Base-by-base conservation (phyloP, 164 flowering plant species). In the Umbellularia californica region DNA sequence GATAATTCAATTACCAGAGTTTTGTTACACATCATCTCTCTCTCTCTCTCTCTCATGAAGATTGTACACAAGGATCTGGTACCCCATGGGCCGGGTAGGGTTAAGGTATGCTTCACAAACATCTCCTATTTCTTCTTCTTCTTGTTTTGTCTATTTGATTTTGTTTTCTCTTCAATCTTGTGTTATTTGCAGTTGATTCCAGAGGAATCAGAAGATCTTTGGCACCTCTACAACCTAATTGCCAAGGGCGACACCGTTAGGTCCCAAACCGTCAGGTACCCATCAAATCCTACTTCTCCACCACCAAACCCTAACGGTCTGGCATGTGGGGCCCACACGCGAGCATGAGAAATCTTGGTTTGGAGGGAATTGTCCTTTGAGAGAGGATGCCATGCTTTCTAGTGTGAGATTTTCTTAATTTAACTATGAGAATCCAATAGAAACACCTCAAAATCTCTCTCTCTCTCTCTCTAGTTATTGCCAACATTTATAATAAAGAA, bases 201-300 rank as follows among this genome's bases (percentile, higher is more conserved):
- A 6, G 89, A 89, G 17, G 97, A 94, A 79, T 52, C 92, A 7
- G 98, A 94, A 80, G 98, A 94, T 81, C 79, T 92, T 10, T 94
- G 98, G 98, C 76, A 79, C 78, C 88, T 83, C 72, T 94, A 90
- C 70, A 92, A 94, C 80, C 79, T 94, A 70, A 81, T 94, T 1
- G 82, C 89, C 65, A 82, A 77, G 33, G 96, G 97, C 24, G 97
- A 94, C 70, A 27, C 81, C 15, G 92, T 92, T 23, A 52, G 83
- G 68, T 86, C 97, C 64, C 84, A 80, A 64, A 94, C 98, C 66
- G 90, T 93, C 47, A 91, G 97, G 97, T 93, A 75, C 51, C 12
- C 64, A 17, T 64, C 23, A 23, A 41, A 7, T 41, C 9, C 47
- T 41, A 5, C 47, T 11, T 41, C 2, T 41, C 47, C 11, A 1